Conservation (phyloP, 2,329 filamentous ascomycete species). For the Phaeosphaeria sp. region DNA sequence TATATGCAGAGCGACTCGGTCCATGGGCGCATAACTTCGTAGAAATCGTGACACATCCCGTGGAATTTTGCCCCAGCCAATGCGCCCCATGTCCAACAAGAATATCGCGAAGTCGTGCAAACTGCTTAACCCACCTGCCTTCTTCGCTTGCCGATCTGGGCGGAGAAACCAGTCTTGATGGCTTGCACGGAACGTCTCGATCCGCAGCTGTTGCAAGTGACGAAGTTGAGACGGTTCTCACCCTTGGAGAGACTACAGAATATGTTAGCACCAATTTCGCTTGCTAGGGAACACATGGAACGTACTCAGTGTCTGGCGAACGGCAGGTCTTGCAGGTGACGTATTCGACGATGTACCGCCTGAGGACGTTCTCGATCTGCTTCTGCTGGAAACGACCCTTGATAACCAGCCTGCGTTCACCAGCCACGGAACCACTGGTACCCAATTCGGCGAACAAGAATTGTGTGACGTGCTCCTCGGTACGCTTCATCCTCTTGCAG, state of each 20-base stretch:
- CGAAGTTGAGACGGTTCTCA: constrained; percentile 98
- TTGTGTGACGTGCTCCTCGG: constrained; percentile 95
- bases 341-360: constrained; percentile 97
- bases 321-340: constrained; percentile 97
- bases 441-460: constrained; percentile 98
- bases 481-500: constrained; percentile 99
- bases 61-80: background rate
- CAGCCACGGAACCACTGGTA: constrained; percentile 86
- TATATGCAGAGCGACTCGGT: background rate
- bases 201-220: constrained; percentile 82
- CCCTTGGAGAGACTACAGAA: constrained; percentile 96
- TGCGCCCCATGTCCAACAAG: constrained; percentile 12
- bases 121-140: constrained; percentile 80
- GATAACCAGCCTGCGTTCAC: constrained; percentile 94
- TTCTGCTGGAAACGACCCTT: constrained; percentile 99
- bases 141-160: constrained; percentile 98
- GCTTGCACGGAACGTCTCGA: constrained; percentile 85
- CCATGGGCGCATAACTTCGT: background rate
- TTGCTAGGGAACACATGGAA: background rate
- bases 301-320: constrained; percentile 40
- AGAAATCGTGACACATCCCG: background rate
- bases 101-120: constrained; percentile 26
- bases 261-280: constrained; percentile 64
- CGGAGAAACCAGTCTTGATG: constrained; percentile 99
- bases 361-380: constrained; percentile 95